Base-by-base conservation (phyloP, 352 stramenopile genomes). In the Pythium rhizo-oryzae region DNA sequence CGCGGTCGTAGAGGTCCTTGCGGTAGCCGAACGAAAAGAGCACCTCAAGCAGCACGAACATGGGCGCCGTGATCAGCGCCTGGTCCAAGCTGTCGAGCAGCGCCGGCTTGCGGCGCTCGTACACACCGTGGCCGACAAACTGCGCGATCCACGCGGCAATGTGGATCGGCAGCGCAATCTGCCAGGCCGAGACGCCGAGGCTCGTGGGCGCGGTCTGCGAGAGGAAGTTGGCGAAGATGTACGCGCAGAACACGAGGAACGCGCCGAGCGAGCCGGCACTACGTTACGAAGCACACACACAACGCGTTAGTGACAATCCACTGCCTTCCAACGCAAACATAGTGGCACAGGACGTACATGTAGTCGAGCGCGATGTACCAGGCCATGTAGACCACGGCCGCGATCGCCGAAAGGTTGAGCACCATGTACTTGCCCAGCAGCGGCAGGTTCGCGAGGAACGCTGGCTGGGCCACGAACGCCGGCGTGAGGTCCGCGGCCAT, bases 51-150 rank as follows among this genome's bases (percentile, higher is more conserved):
- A 96, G 64, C 67, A 97, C 90, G 57, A 97, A 97, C 69, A 97
- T 84, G 3, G 90, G 88, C 8, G 90, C 90, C 8, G 87, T 93
- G 33, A 94, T 78, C 23, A 91, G 23, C 15, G 80, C 88, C 58
- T 97, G 89, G 71, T 95, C 85, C 44, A 96, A 69, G 61, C 86
- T 96, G 62, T 96, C 87, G 7, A 97, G 75, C 0, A 97, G 75
- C 55, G 90, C 90, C 0, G 90, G 90, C 49, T 93, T 91, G 59
- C 87, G 84, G 44, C 86, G 77, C 65, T 97, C 90, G 47, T 91
- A 95, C n/a, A 97, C 78, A 13, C 79, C 84, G 65, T 97, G 90
- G 37, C 87, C 90, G 61, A 94, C 87, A 64, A 97, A 94, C 72
- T 97, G 81, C 16, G 50, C 41, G 57, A 90, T 84, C 90, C 89